Evolutionary conservation across 768 basidiomycete genomes (phyloP).

Genomic region (Mycena leptocephala): DNA sequence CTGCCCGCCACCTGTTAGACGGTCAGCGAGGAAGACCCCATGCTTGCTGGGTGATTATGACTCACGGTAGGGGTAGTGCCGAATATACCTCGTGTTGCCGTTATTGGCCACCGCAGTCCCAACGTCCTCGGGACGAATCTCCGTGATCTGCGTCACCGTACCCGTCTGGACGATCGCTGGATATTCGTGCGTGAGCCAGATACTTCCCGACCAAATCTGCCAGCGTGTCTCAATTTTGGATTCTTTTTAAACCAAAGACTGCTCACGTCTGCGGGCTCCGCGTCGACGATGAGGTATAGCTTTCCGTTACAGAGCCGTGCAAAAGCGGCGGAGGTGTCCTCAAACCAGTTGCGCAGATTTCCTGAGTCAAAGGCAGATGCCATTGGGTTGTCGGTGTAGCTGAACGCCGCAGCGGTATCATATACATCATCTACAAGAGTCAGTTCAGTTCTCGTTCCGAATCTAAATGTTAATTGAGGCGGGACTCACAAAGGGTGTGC

Average conservation of each 20-base stretch:
- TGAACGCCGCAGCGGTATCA: constrained; percentile 7
- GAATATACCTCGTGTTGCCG: neutral
- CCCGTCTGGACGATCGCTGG: neutral
- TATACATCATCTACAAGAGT: constrained; percentile 16
- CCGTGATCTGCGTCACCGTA: neutral
- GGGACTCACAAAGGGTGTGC: constrained; percentile 17
- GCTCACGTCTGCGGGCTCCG: neutral
- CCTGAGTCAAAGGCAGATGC: neutral
- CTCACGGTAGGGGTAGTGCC: neutral
- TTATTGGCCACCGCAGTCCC: neutral
- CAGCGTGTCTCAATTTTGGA: no score
- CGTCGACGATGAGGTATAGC: constrained; percentile 3
- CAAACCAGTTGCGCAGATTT: neutral
- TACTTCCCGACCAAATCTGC: constrained; percentile 4
- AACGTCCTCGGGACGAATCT: constrained; percentile 6
- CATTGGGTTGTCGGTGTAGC: constrained; percentile 2
- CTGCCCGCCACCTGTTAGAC: neutral
- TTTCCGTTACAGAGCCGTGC: neutral
- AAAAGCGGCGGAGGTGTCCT: neutral
- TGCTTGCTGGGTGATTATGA: neutral
- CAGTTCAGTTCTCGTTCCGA: no score
- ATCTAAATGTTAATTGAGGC: no score
- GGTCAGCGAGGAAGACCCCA: neutral
- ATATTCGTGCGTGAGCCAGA: constrained; percentile 10
- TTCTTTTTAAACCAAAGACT: neutral